Conservation (phyloP, 2,329 filamentous ascomycete species). For the Blumeriella jaapii region DNA sequence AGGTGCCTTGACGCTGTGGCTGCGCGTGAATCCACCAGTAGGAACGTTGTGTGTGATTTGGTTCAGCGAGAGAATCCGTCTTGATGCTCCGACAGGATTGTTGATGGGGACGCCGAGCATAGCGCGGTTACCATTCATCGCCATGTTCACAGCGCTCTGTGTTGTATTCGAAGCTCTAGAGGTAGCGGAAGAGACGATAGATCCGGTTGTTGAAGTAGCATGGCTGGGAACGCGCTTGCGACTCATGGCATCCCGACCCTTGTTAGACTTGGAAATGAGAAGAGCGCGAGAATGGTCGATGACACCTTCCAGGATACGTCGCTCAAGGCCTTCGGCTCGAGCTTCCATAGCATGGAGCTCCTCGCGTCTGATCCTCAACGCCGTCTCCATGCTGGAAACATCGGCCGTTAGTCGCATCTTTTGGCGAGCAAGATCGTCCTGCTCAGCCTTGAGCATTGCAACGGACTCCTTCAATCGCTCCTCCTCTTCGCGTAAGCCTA, state of each 20-base stretch:
- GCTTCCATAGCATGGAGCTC: constrained; percentile 86
- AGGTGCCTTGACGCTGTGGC: constrained; percentile 63
- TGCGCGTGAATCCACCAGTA: constrained; percentile 56
- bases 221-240: constrained; percentile 39
- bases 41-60: constrained; percentile 70
- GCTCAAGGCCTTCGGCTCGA: constrained; percentile 79
- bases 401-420: constrained; percentile 75
- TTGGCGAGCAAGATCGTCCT: constrained; percentile 64
- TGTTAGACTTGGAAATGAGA: constrained; percentile 56
- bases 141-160: constrained; percentile 41
- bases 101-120: constrained; percentile 25
- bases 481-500: constrained; percentile 43
- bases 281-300: constrained; percentile 91
- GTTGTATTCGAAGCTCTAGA: constrained; percentile 23
- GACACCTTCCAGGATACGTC: constrained; percentile 85
- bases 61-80: constrained; percentile 81
- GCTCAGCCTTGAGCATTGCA: constrained; percentile 39
- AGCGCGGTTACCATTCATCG: constrained; percentile 35
- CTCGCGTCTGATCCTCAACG: constrained; percentile 76
- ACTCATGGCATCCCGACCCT: constrained; percentile 36
- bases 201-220: constrained; percentile 30
- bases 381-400: constrained; percentile 82
- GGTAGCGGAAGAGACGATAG: constrained; percentile 24
- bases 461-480: constrained; percentile 50
- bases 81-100: constrained; percentile 42